Percentiles rank a stretch among this genome's conserved stretches.
phyloP scores from a whole-genome alignment of 371 early-diverging fungal genomes.

The Lichtheimia corymbifera region DNA sequence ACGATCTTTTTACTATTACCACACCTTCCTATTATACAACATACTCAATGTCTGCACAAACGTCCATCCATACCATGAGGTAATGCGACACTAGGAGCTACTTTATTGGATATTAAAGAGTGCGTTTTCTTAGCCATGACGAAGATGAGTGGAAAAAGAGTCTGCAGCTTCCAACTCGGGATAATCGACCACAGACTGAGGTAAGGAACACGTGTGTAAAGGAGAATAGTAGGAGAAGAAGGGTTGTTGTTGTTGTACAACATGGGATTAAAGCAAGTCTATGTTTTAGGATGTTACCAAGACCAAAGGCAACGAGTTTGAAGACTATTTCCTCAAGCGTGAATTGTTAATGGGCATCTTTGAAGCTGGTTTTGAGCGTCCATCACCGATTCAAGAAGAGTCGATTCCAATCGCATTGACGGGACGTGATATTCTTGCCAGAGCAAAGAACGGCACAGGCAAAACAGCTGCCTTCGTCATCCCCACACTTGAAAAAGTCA shows the following conservation, averaged over 20 bases:
- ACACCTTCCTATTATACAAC: too few relatives aligned
- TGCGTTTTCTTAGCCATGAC: slow-evolving; percentile 45
- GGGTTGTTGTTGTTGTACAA: not conserved
- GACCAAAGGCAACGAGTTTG: slow-evolving; percentile 97
- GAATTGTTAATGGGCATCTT: slow-evolving; percentile 98
- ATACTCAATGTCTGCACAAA: not conserved
- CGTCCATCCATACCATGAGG: slow-evolving; percentile 1
- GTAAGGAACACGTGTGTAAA: slow-evolving; percentile 25
- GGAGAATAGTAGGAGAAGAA: not conserved
- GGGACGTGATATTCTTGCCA: slow-evolving; percentile 94
- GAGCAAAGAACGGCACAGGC: slow-evolving; percentile 99
- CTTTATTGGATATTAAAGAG: too few relatives aligned
- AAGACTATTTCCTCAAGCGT: slow-evolving; percentile 95
- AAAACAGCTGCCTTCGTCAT: slow-evolving; percentile 98
- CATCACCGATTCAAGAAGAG: slow-evolving; percentile 99
- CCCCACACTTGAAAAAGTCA: slow-evolving; percentile 93
- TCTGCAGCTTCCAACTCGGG: slow-evolving; percentile 76
- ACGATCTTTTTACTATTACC: too few relatives aligned
- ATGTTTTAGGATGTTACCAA: slow-evolving; percentile 80
- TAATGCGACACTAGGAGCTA: not conserved
- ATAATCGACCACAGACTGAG: slow-evolving; percentile 89
- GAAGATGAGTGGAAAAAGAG: slow-evolving; percentile 77
- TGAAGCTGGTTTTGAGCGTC: slow-evolving; percentile 97
- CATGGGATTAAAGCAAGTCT: not conserved
- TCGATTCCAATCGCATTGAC: slow-evolving; percentile 96